A percentile compares a stretch with the other conserved stretches of the same genome.
Evolutionary conservation across 2,329 filamentous ascomycete species (phyloP).

Genomic region (Penicillium decumbens): DNA sequence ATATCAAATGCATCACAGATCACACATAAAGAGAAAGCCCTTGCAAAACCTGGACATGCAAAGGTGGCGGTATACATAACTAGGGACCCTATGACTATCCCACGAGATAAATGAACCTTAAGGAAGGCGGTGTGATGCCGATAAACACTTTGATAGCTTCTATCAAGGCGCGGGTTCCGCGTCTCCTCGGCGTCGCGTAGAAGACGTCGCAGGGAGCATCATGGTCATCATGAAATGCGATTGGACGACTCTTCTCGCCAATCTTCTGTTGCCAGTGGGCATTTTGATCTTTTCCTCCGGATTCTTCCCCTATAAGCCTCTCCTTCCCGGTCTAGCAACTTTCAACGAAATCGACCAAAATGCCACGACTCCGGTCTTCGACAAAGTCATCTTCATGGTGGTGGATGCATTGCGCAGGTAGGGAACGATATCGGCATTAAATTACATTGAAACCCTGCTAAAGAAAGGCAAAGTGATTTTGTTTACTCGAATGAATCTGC

Average conservation of each 20-base stretch:
- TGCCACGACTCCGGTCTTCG: constrained; percentile 63
- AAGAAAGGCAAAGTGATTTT: constrained; percentile 66
- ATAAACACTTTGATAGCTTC: constrained; percentile 3
- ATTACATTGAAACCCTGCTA: constrained; percentile 12
- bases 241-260: constrained; percentile 58
- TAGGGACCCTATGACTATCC: too few relatives aligned
- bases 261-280: constrained; percentile 70
- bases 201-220: constrained; percentile 4
- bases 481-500: constrained; percentile 77
- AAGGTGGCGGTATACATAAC: background rate
- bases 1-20: constrained; percentile 3
- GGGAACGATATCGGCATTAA: constrained; percentile 3
- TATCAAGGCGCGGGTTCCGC: background rate
- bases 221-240: constrained; percentile 27
- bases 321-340: constrained; percentile 75
- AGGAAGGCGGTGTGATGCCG: constrained; percentile 17
- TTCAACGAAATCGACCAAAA: constrained; percentile 52
- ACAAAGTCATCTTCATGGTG: constrained; percentile 94
- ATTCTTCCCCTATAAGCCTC: constrained; percentile 97
- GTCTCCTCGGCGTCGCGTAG: background rate
- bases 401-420: constrained; percentile 90
- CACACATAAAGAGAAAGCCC: background rate
- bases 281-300: constrained; percentile 76
- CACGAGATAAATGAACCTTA: background rate
- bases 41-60: background rate